Evolutionary conservation across 2,329 filamentous ascomycete genomes (phyloP).

Genomic region (Pseudovirgaria hyperparasitica): DNA sequence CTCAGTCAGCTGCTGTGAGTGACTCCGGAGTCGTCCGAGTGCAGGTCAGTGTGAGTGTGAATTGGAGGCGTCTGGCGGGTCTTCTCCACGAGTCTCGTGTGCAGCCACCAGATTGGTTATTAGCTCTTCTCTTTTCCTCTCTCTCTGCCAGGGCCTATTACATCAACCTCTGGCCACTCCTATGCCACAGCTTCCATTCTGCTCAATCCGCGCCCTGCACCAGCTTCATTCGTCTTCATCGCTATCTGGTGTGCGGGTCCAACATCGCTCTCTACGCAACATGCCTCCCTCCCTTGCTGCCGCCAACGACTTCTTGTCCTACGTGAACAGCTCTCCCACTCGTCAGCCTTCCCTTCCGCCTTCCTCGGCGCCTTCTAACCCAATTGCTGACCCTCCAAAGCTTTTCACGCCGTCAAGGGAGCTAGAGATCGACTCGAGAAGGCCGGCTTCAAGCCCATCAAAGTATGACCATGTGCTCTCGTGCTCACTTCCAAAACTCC

Average conservation of each 20-base stretch:
- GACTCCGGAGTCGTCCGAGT: too few species aligned
- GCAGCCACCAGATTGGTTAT: too few species aligned
- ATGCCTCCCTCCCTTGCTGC: conserved; percentile 29
- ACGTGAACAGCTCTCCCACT: conserved; percentile 87
- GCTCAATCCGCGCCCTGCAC: conserved; percentile 5
- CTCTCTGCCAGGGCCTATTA: too few species aligned
- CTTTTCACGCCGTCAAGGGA: conserved; percentile 84
- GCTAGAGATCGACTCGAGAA: conserved; percentile 63
- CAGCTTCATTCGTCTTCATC: conserved; percentile 10
- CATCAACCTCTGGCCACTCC: too few species aligned
- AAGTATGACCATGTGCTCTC: too few species aligned
- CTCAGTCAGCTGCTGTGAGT: too few species aligned
- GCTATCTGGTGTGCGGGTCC: conserved; percentile 6
- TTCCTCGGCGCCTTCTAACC: not conserved
- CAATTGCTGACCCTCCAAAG: conserved; percentile 33
- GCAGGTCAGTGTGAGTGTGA: too few species aligned
- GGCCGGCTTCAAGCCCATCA: conserved; percentile 78
- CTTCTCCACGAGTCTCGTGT: too few species aligned
- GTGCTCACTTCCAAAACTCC: too few species aligned
- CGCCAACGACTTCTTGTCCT: conserved; percentile 78
- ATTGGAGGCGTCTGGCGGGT: too few species aligned
- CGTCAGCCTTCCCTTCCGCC: conserved; percentile 42
- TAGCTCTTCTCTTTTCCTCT: too few species aligned
- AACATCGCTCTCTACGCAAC: conserved; percentile 11
- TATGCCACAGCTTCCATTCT: conserved; percentile 6